These are phyloP conservation scores for Cutaneotrichosporon curvatum DNA, from an alignment of 1,284 basidiomycete genomes.

Conservation along the genomic window DNA sequence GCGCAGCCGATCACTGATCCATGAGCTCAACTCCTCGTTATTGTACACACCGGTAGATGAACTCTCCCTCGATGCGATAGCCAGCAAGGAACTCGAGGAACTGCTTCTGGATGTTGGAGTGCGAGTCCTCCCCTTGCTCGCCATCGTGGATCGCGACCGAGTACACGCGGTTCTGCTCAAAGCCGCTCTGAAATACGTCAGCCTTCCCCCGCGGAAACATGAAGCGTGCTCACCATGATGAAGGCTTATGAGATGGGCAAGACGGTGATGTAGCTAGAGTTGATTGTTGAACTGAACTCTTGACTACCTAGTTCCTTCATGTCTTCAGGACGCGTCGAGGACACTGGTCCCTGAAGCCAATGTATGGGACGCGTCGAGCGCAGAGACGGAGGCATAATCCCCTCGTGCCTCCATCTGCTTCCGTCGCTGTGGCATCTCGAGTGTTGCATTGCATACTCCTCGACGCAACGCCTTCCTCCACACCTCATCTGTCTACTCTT, in stretches of 20 bases:
- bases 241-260: neutral
- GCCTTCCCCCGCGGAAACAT: neutral
- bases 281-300: neutral
- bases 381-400: no score
- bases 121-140: slow-evolving; percentile 55
- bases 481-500: no score
- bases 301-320: no score
- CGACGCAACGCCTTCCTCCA: no score
- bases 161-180: slow-evolving; percentile 70
- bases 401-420: no score
- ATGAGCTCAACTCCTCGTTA: neutral
- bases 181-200: slow-evolving; percentile 52
- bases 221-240: slow-evolving; percentile 1
- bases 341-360: neutral
- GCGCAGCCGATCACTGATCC: slow-evolving; percentile 72
- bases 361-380: neutral
- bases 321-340: no score
- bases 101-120: slow-evolving; percentile 69
- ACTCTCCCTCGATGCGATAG: slow-evolving; percentile 80
- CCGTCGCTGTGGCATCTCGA: no score
- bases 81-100: slow-evolving; percentile 77
- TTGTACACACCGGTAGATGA: slow-evolving; percentile 66
- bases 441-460: no score
- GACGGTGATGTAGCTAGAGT: neutral
- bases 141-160: slow-evolving; percentile 65